These are phyloP conservation scores for Ogataea polymorpha DNA, from an alignment of 805 yeast species.

Conservation along the genomic window DNA sequence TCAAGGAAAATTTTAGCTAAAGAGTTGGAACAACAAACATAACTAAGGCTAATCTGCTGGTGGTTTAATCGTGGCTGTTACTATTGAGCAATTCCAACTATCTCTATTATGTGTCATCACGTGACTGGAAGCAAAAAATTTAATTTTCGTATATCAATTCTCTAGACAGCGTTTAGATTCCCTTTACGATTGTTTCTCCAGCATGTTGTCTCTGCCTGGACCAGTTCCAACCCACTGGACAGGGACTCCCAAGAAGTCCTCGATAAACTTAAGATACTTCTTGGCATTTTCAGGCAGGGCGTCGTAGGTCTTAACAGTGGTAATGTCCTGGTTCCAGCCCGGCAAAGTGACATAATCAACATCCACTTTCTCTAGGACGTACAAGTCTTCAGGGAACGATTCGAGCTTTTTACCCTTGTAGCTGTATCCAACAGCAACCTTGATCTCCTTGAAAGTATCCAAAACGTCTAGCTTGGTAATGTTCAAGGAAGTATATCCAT, in stretches of 20 bases:
- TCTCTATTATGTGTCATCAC: conserved; percentile 15
- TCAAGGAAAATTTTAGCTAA: background rate
- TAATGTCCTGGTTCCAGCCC: conserved; percentile 90
- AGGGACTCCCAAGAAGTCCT: conserved; percentile 78
- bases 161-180: conserved; percentile 4
- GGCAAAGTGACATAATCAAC: conserved; percentile 89
- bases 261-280: conserved; percentile 80
- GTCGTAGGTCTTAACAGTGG: conserved; percentile 61
- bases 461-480: conserved; percentile 94
- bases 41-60: background rate
- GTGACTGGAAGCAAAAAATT: conserved; percentile 8
- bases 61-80: conserved; percentile 7
- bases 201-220: conserved; percentile 93
- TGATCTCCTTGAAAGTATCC: conserved; percentile 83
- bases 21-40: background rate
- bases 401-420: conserved; percentile 71
- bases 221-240: conserved; percentile 98
- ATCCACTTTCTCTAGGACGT: conserved; percentile 79
- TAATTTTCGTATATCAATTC: background rate
- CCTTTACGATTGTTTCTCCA: conserved; percentile 44
- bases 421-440: conserved; percentile 82
- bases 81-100: conserved; percentile 7
- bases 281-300: conserved; percentile 88
- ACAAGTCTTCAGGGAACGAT: conserved; percentile 91
- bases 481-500: conserved; percentile 93